Conservation (phyloP, 106 monocot species). For the Dioscorea alata region DNA sequence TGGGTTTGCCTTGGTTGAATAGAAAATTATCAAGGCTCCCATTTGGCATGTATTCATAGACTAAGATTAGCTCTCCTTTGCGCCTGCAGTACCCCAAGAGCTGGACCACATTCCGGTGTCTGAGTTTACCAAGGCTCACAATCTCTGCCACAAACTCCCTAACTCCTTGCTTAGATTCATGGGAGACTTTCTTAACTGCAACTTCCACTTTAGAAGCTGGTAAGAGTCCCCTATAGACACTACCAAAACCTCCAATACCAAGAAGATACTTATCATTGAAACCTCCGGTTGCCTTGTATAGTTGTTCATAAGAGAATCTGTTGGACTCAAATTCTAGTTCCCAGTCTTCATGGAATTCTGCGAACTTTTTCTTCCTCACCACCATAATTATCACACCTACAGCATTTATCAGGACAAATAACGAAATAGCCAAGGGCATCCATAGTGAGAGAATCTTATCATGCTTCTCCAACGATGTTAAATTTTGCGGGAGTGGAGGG, state of each 20-base stretch:
- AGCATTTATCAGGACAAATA: neutral
- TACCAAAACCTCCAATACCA: constrained; percentile 9
- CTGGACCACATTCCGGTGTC: constrained; percentile 1
- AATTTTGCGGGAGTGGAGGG: neutral
- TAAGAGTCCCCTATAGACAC: constrained; percentile 2
- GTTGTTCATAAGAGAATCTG: constrained; percentile 4
- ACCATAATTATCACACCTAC: neutral
- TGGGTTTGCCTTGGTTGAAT: neutral
- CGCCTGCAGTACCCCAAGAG: constrained; percentile 7
- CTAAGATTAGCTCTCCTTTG: constrained; percentile 1
- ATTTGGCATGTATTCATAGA: constrained; percentile 10
- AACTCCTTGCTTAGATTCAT: neutral
- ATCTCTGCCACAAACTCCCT: constrained; percentile 8
- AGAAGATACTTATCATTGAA: constrained; percentile 7
- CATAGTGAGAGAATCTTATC: neutral
- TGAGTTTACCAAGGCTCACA: constrained; percentile 2
- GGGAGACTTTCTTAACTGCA: constrained; percentile 8
- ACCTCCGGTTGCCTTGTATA: constrained; percentile 3
- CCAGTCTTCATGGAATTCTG: constrained; percentile 18
- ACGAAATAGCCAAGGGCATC: neutral
- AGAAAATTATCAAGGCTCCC: constrained; percentile 12
- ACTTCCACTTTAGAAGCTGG: constrained; percentile 6
- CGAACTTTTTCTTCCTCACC: constrained; percentile 2
- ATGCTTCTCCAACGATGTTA: neutral
- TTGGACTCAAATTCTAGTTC: neutral